These are phyloP conservation scores for Seminavis robusta DNA, from an alignment of 108 stramenopile species.

Conservation along the genomic window DNA sequence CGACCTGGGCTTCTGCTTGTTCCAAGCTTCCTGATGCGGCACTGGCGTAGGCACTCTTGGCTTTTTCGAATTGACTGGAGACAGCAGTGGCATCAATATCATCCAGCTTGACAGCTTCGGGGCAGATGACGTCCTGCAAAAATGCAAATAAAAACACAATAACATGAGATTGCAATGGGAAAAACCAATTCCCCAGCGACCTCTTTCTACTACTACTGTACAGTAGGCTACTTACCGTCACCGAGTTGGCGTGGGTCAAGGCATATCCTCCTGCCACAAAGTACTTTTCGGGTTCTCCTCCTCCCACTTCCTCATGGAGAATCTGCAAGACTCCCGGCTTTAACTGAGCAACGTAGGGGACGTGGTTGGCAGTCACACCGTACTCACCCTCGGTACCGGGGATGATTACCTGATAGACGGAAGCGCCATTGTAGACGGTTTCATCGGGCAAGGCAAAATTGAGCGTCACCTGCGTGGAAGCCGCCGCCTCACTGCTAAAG, in stretches of 20 bases:
- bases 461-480: constrained; percentile 67
- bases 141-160: neutral
- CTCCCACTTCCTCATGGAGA: constrained; percentile 67
- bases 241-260: constrained; percentile 86
- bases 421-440: constrained; percentile 84
- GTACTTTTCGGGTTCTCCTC: constrained; percentile 88
- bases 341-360: constrained; percentile 93
- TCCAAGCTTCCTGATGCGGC: constrained; percentile 82
- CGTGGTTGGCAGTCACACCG: constrained; percentile 94
- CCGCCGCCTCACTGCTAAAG: constrained; percentile 38
- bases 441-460: constrained; percentile 93
- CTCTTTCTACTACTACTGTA: too few species aligned
- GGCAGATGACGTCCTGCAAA: constrained; percentile 88
- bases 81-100: constrained; percentile 89
- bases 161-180: neutral
- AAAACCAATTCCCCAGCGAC: too few species aligned
- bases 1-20: constrained; percentile 92
- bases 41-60: constrained; percentile 65
- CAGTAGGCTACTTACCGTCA: constrained; percentile 81
- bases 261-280: constrained; percentile 97
- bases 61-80: constrained; percentile 65
- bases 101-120: constrained; percentile 94
- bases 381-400: constrained; percentile 95
- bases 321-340: constrained; percentile 96
- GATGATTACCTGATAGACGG: constrained; percentile 79